phyloP scores from a whole-genome alignment of 345 rosid genomes.

The Hibiscus mutabilis region DNA sequence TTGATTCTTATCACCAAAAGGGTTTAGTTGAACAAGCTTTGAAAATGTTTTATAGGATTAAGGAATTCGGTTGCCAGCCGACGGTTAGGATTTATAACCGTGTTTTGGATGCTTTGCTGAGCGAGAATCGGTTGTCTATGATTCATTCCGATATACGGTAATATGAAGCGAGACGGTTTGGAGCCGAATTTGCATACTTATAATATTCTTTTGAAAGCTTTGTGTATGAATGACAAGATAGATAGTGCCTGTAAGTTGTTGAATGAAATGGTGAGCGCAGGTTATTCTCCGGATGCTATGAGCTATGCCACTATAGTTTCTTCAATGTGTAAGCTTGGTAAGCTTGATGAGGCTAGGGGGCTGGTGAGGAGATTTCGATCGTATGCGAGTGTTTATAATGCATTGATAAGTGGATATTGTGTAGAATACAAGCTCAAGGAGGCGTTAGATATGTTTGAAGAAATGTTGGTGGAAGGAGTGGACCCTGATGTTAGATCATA shows the following conservation, averaged over 20 bases:
- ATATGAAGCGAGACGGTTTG: slow-evolving; percentile 77
- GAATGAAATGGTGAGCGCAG: slow-evolving; percentile 56
- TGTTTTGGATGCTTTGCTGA: slow-evolving; percentile 66
- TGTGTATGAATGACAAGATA: slow-evolving; percentile 73
- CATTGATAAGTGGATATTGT: slow-evolving; percentile 64
- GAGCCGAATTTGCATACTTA: slow-evolving; percentile 79
- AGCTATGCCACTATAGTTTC: slow-evolving; percentile 79
- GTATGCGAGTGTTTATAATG: slow-evolving; percentile 54
- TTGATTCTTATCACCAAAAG: slow-evolving; percentile 38
- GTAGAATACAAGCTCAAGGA: slow-evolving; percentile 40
- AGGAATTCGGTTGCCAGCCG: slow-evolving; percentile 73
- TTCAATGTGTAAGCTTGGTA: slow-evolving; percentile 69
- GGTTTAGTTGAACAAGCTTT: slow-evolving; percentile 68
- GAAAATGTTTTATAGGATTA: slow-evolving; percentile 68
- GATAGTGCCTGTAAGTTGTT: slow-evolving; percentile 76
- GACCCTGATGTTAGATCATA: slow-evolving; percentile 69
- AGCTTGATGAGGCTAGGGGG: slow-evolving; percentile 63
- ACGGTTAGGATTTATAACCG: slow-evolving; percentile 76
- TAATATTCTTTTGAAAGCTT: slow-evolving; percentile 74
- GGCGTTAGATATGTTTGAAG: slow-evolving; percentile 40
- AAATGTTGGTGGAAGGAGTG: slow-evolving; percentile 45
- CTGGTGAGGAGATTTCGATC: slow-evolving; percentile 46
- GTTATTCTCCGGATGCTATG: slow-evolving; percentile 67
- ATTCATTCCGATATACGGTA: slow-evolving; percentile 54
- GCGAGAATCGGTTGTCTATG: slow-evolving; percentile 63